Percentiles rank a stretch among this genome's conserved stretches.
Conservation (phyloP, 1,284 basidiomycete species). For the Vanrija sp. region DNA sequence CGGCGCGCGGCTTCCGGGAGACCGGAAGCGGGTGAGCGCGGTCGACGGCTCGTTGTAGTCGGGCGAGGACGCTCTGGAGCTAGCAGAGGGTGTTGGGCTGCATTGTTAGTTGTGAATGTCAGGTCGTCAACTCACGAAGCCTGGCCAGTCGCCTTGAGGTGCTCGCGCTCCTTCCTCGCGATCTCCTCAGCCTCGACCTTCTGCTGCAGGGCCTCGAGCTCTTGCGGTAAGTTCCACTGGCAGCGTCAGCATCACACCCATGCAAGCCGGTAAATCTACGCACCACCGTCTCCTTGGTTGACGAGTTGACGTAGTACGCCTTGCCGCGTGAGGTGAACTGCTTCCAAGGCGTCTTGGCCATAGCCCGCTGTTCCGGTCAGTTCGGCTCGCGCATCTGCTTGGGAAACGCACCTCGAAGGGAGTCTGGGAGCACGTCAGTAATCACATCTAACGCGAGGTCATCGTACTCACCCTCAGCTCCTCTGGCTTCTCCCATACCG, state of each 20-base stretch:
- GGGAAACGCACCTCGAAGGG: constrained; percentile 68
- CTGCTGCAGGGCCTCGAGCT: constrained; percentile 71
- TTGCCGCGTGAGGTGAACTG: constrained; percentile 83
- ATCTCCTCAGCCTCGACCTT: constrained; percentile 71
- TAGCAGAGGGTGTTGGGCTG: constrained; percentile 8
- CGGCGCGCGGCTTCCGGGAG: constrained; percentile 3
- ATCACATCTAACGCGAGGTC: background rate
- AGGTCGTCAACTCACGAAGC: constrained; percentile 21
- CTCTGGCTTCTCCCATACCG: constrained; percentile 51
- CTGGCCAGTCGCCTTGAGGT: constrained; percentile 17
- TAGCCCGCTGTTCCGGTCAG: constrained; percentile 59
- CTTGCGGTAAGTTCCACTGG: constrained; percentile 89
- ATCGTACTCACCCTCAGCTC: constrained; percentile 37
- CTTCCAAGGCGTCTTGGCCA: constrained; percentile 83
- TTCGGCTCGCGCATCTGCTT: background rate
- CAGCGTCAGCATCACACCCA: background rate
- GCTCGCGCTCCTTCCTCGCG: constrained; percentile 10
- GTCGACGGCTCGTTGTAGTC: constrained; percentile 11
- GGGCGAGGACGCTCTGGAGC: constrained; percentile 6
- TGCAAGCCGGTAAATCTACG: background rate
- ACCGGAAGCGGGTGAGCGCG: constrained; percentile 3
- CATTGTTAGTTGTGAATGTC: background rate
- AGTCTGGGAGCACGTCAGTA: constrained; percentile 60
- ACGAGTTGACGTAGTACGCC: constrained; percentile 83
- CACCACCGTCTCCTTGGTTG: constrained; percentile 48